These are phyloP conservation scores for Eucalyptus marginata DNA, from an alignment of 345 rosid genomes.

Conservation along the genomic window DNA sequence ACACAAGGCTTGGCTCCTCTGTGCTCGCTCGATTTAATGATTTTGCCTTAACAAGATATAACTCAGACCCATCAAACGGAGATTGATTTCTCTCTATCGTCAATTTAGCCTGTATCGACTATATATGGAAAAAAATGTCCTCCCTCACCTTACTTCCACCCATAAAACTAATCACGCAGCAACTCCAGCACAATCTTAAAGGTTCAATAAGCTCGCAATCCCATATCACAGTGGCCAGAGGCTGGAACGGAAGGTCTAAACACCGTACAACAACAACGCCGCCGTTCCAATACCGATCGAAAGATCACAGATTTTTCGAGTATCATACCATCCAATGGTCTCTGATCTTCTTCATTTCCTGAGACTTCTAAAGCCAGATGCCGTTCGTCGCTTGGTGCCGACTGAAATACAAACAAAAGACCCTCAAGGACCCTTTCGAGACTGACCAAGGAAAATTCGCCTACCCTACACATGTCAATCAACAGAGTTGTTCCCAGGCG, in stretches of 20 bases:
- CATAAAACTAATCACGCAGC: neutral
- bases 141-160: neutral
- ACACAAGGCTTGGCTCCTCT: neutral
- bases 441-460: neutral
- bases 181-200: rapidly evolving
- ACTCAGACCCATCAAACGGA: neutral
- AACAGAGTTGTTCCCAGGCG: neutral
- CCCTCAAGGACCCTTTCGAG: neutral
- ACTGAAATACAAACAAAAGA: neutral
- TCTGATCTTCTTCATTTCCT: neutral
- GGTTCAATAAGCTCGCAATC: neutral
- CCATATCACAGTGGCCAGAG: neutral
- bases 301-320: neutral
- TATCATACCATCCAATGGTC: neutral
- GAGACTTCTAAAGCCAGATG: neutral
- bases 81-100: neutral
- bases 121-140: neutral
- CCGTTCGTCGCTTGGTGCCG: neutral
- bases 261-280: neutral
- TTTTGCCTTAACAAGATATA: neutral
- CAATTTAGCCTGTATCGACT: neutral
- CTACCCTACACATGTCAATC: neutral
- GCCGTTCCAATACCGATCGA: neutral
- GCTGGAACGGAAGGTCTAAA: neutral
- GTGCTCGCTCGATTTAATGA: neutral